Evolutionary conservation across 2,329 filamentous ascomycete genomes (phyloP), one percentile per base, ranked within the genome.

Genomic region (Scopulariopsis brevicaulis): DNA sequence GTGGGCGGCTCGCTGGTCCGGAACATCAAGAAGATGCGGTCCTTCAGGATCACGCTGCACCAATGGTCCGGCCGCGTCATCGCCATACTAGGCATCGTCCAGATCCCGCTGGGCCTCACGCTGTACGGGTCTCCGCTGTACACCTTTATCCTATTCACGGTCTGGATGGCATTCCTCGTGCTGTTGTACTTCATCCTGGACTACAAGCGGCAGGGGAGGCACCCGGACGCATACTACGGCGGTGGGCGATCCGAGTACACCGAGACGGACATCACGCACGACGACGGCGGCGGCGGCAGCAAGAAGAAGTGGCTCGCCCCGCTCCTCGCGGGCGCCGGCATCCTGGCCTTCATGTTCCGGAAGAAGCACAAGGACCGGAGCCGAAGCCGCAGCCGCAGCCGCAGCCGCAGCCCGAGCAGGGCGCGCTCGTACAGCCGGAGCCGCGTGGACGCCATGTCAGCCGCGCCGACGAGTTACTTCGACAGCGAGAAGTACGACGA

Each of bases 71-170:
- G 94, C 20, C 80, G 92, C 59, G 74, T 82, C 0, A 83, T 93
- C 64, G 87, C 89, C 2, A 72, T 97, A 20, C 76, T 99, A 4
- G 94, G 90, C 0, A 85, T 97, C 63, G 81, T 86, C 3, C 94
- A 99, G 68, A 83, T 99, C 12, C 88, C 94, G 0, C 78, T 99
- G 0, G 94, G 94, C 0, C 77, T 99, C 53, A 92, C 92, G 0
- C 77, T 99, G 1, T 99, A 96, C 66, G 94, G 94, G 6, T 96
- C 92, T 34, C 93, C 94, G 5, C 84, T 87, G 65, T 82, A 81
- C 43, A 79, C 92, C 3, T 99, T 97, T 69, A 84, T 99, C 56
- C 76, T 97, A 3, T 99, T 88, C 66, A 81, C 92, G 0, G 62
- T 97, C 0, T 93, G 87, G 77, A 86, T 87, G 69, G 82, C 83